Evolutionary conservation across 495 filamentous ascomycete genomes (phyloP).

Genomic region (Jackrogersella multiformis): DNA sequence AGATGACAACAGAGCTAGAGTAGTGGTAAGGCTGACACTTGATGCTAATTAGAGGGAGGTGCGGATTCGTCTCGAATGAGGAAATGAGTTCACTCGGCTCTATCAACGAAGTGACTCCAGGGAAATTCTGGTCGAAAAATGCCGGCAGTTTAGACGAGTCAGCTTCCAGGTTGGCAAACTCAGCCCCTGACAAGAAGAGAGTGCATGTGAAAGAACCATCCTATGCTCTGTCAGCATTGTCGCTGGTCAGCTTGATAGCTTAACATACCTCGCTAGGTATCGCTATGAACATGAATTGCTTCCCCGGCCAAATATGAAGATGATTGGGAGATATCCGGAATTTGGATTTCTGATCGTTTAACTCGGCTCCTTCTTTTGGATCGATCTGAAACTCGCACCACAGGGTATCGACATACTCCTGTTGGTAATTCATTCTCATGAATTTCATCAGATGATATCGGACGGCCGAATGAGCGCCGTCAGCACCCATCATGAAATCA

Average conservation of each 20-base stretch:
- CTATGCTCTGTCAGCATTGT: conserved; percentile 43
- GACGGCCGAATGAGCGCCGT: conserved; percentile 91
- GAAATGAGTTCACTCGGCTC: conserved; percentile 68
- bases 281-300: conserved; percentile 96
- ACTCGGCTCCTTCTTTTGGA: conserved; percentile 37
- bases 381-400: conserved; percentile 97
- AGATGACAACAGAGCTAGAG: conserved; percentile 76
- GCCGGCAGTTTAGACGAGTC: conserved; percentile 63
- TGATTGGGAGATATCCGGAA: conserved; percentile 89
- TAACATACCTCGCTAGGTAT: conserved; percentile 74
- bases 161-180: conserved; percentile 67
- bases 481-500: conserved; percentile 93
- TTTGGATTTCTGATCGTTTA: conserved; percentile 57
- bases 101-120: conserved; percentile 88
- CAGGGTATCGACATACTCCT: conserved; percentile 94
- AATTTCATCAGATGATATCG: conserved; percentile 96
- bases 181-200: conserved; percentile 76
- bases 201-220: conserved; percentile 97
- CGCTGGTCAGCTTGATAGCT: background rate
- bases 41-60: conserved; percentile 90
- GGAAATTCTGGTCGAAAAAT: conserved; percentile 85
- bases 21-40: conserved; percentile 91
- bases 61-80: conserved; percentile 81
- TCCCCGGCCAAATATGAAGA: conserved; percentile 96
- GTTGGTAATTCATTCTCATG: conserved; percentile 85